Evolutionary conservation across 805 yeast genomes (phyloP).

Genomic region (Metschnikowia sp.): DNA sequence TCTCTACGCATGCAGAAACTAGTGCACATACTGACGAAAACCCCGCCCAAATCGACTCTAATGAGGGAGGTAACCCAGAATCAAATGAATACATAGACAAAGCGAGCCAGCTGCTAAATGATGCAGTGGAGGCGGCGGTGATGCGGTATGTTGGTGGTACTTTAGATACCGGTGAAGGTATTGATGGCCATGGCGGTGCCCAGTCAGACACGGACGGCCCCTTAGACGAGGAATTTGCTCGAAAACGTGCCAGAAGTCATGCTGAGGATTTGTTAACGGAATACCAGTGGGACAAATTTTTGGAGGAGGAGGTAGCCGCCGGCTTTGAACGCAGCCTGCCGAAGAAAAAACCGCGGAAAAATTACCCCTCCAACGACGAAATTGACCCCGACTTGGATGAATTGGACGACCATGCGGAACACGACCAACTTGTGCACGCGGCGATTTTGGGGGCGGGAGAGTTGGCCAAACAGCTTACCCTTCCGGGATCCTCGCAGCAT

Average conservation of each 20-base stretch:
- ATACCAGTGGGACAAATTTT: conserved; percentile 46
- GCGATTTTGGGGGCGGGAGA: conserved; percentile 69
- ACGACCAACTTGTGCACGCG: conserved; percentile 65
- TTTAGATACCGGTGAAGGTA: conserved; percentile 29
- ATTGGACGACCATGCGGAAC: conserved; percentile 42
- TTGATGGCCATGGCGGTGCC: conserved; percentile 1
- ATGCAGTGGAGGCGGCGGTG: conserved; percentile 76
- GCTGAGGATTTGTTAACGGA: conserved; percentile 46
- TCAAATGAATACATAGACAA: conserved; percentile 20
- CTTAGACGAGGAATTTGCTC: conserved; percentile 16
- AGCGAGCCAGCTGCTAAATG: conserved; percentile 39
- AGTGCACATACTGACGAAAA: too few species aligned
- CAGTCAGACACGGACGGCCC: conserved; percentile 1
- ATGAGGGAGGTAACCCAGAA: neutral
- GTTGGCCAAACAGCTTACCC: conserved; percentile 45
- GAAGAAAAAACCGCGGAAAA: conserved; percentile 11
- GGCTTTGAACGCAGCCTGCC: conserved; percentile 15
- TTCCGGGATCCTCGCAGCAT: conserved; percentile 2
- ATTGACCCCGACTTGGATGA: conserved; percentile 40
- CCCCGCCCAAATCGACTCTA: neutral
- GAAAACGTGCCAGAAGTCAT: conserved; percentile 20
- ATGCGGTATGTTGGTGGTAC: conserved; percentile 69
- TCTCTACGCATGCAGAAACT: too few species aligned
- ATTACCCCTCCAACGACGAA: conserved; percentile 15
- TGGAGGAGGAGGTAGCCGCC: conserved; percentile 24